Evolutionary conservation across 1,284 basidiomycete species (phyloP).

Genomic region (Malassezia japonica): DNA sequence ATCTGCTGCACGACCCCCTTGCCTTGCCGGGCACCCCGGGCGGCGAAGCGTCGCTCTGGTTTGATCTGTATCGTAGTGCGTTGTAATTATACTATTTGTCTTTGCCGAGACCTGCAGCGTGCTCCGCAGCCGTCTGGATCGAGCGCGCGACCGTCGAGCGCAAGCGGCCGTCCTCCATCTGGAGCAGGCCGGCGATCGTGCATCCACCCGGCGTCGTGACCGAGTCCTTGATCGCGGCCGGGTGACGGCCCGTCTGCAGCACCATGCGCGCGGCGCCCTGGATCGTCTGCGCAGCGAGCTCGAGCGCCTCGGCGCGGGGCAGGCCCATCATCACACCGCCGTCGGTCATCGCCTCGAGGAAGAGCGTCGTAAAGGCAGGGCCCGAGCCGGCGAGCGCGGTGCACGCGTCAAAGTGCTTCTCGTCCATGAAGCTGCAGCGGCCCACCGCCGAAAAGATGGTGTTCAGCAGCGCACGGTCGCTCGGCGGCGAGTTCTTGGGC

Average conservation of each 20-base stretch:
- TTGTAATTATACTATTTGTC: too few relatives aligned
- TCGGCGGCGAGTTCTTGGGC: constrained; percentile 14
- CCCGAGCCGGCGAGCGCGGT: constrained; percentile 93
- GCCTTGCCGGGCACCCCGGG: background rate
- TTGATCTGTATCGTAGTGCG: background rate
- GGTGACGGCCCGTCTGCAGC: constrained; percentile 74
- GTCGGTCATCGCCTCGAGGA: constrained; percentile 97
- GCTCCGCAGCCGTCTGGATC: constrained; percentile 60
- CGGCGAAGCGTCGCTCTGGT: background rate
- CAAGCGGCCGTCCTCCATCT: constrained; percentile 86
- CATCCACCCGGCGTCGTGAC: constrained; percentile 98
- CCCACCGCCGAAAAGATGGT: constrained; percentile 44
- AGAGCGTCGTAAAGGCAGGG: constrained; percentile 91
- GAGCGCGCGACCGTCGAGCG: constrained; percentile 89
- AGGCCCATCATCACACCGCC: constrained; percentile 99
- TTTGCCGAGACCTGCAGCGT: constrained; percentile 41
- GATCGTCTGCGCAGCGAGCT: constrained; percentile 92
- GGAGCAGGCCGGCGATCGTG: constrained; percentile 89
- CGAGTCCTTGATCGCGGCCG: constrained; percentile 91
- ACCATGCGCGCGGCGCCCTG: constrained; percentile 97
- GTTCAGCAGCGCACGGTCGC: constrained; percentile 29
- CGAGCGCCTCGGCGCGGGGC: constrained; percentile 81
- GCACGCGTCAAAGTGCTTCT: constrained; percentile 79
- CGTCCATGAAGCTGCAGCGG: constrained; percentile 39
- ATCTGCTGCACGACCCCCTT: constrained; percentile 1